These are phyloP conservation scores for Aureobasidium pullulans DNA, from an alignment of 2,329 filamentous ascomycete species.

Conservation along the genomic window DNA sequence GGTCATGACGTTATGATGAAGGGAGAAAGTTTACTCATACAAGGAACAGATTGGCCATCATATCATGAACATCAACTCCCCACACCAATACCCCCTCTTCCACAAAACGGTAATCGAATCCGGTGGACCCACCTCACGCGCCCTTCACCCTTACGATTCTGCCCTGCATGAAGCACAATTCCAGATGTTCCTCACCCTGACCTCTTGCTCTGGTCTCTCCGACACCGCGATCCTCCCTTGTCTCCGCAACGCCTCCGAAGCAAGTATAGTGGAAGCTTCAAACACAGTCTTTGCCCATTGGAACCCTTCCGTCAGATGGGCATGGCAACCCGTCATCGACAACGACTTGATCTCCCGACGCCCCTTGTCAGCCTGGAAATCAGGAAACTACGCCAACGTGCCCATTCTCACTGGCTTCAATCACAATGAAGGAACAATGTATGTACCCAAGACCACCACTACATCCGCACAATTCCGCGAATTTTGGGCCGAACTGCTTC, in stretches of 20 bases:
- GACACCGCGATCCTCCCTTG: slow-evolving; percentile 33
- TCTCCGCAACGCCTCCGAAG: slow-evolving; percentile 34
- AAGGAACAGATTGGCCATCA: slow-evolving; percentile 54
- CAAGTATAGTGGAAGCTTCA: slow-evolving; percentile 33
- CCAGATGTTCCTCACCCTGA: slow-evolving; percentile 32
- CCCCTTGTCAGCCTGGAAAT: slow-evolving; percentile 54
- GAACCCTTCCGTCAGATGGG: slow-evolving; percentile 42
- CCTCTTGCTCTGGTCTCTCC: slow-evolving; percentile 25
- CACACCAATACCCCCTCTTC: slow-evolving; percentile 30
- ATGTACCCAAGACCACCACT: slow-evolving; percentile 48
- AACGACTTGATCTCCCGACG: slow-evolving; percentile 50
- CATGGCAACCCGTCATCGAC: slow-evolving; percentile 65
- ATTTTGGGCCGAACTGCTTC: slow-evolving; percentile 58
- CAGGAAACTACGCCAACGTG: slow-evolving; percentile 46
- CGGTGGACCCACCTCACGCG: slow-evolving; percentile 40
- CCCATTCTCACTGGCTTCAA: slow-evolving; percentile 65
- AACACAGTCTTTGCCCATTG: slow-evolving; percentile 38
- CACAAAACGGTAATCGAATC: slow-evolving; percentile 42
- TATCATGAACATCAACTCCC: slow-evolving; percentile 44
- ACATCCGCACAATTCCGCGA: slow-evolving; percentile 46
- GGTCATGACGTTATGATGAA: slow-evolving; percentile 8
- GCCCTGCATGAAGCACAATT: slow-evolving; percentile 40
- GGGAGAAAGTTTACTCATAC: slow-evolving; percentile 9
- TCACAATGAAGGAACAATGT: slow-evolving; percentile 60
- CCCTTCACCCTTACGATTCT: slow-evolving; percentile 35